These are phyloP conservation scores for Scedosporium dehoogii DNA, from an alignment of 2,329 filamentous ascomycete species.

Conservation along the genomic window DNA sequence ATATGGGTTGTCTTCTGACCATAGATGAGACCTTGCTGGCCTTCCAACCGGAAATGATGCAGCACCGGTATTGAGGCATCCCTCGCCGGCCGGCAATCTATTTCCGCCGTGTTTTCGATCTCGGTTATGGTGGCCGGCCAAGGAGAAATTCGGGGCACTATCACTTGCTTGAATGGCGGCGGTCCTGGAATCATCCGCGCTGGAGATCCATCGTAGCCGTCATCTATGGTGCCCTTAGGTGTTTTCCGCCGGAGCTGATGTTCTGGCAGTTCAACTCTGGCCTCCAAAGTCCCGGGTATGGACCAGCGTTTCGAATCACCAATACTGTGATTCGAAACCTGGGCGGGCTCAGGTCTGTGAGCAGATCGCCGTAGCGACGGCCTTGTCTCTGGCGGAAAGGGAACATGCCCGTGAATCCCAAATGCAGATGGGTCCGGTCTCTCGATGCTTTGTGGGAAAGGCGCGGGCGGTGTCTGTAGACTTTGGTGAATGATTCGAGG, in stretches of 20 bases:
- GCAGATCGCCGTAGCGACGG: background rate
- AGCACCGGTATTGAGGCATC: background rate
- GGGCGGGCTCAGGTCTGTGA: background rate
- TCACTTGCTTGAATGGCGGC: conserved; percentile 73
- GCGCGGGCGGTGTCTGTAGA: background rate
- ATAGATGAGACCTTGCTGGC: background rate
- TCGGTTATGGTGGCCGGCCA: background rate
- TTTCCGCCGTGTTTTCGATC: background rate
- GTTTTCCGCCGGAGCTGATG: conserved; percentile 85
- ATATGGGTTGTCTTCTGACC: background rate
- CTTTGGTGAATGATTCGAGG: background rate
- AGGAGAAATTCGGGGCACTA: conserved; percentile 47
- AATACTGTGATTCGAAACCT: background rate
- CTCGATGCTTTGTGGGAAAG: background rate
- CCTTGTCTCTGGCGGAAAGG: background rate
- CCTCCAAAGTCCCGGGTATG: background rate
- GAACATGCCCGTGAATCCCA: background rate
- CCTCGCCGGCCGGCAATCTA: background rate
- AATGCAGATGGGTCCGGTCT: background rate
- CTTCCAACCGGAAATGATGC: background rate
- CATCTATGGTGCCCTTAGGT: conserved; percentile 84
- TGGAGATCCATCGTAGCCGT: conserved; percentile 79
- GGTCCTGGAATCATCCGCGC: conserved; percentile 63
- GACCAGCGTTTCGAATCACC: background rate
- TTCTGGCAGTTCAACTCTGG: conserved; percentile 38